Percentiles rank a stretch among this genome's conserved stretches.
These are phyloP conservation scores for Salix suchowensis DNA, from an alignment of 345 rosid genomes.

Conservation along the genomic window DNA sequence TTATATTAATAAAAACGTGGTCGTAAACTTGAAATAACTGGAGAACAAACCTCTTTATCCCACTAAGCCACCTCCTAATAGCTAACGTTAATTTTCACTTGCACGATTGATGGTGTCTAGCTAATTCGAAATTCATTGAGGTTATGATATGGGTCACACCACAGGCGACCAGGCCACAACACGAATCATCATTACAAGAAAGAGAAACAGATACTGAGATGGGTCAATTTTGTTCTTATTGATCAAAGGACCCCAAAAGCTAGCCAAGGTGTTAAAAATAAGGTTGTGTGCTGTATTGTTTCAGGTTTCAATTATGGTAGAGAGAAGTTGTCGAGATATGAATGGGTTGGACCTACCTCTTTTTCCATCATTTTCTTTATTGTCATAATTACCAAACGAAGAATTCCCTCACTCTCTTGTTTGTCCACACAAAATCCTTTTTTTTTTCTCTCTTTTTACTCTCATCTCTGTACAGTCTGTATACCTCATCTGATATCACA, in stretches of 20 bases:
- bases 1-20: rapidly evolving
- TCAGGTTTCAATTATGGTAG: constrained; percentile 15
- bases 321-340: constrained; percentile 7
- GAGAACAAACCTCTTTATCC: too few species aligned
- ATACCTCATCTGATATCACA: too few species aligned
- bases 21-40: too few species aligned
- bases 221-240: constrained; percentile 22
- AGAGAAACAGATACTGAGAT: constrained; percentile 6
- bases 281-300: neutral
- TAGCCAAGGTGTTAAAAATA: neutral
- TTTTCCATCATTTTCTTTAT: neutral
- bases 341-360: constrained; percentile 20
- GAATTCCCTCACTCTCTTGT: neutral
- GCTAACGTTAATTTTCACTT: too few species aligned
- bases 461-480: too few species aligned
- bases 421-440: neutral
- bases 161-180: constrained; percentile 1
- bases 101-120: neutral
- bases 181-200: constrained; percentile 8
- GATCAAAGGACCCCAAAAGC: constrained; percentile 15
- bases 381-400: constrained; percentile 14
- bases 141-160: neutral
- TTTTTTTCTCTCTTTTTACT: too few species aligned
- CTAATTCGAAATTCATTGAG: neutral
- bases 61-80: too few species aligned